phyloP scores from a whole-genome alignment of 495 filamentous ascomycete genomes.

The Oidiodendron maius region DNA sequence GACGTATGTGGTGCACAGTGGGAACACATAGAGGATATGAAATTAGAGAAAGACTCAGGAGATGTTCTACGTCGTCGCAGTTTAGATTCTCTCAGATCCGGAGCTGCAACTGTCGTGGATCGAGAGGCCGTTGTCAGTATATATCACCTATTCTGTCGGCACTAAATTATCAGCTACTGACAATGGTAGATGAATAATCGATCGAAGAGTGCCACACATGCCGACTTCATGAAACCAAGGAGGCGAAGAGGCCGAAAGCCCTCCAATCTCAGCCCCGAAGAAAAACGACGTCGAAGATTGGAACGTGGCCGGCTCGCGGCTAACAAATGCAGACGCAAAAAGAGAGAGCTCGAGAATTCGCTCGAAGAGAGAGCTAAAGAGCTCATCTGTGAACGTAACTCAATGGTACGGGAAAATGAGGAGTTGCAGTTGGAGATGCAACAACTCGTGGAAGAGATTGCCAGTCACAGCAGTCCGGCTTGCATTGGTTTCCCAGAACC shows the following conservation, averaged over 20 bases:
- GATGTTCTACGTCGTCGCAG: background rate
- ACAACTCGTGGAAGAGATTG: background rate
- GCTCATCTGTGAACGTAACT: background rate
- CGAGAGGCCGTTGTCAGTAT: background rate
- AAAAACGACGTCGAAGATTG: background rate
- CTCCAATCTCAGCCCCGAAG: background rate
- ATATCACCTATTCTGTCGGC: background rate
- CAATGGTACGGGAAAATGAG: background rate
- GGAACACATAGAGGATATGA: too few relatives aligned
- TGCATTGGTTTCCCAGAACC: background rate
- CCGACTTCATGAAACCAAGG: background rate
- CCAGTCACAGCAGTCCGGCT: background rate
- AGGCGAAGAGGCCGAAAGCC: background rate
- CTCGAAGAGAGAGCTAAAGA: background rate
- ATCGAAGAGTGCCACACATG: background rate
- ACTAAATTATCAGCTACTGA: background rate
- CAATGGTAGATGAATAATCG: background rate
- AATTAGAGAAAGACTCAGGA: too few relatives aligned
- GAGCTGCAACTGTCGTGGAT: background rate
- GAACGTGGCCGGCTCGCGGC: background rate
- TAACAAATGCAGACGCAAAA: background rate
- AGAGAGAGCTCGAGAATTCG: background rate
- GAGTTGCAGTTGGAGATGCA: background rate
- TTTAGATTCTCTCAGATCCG: background rate
- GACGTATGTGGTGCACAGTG: too few relatives aligned